phyloP scores from a whole-genome alignment of 495 filamentous ascomycete species.

The Aspergillus sclerotioniger region DNA sequence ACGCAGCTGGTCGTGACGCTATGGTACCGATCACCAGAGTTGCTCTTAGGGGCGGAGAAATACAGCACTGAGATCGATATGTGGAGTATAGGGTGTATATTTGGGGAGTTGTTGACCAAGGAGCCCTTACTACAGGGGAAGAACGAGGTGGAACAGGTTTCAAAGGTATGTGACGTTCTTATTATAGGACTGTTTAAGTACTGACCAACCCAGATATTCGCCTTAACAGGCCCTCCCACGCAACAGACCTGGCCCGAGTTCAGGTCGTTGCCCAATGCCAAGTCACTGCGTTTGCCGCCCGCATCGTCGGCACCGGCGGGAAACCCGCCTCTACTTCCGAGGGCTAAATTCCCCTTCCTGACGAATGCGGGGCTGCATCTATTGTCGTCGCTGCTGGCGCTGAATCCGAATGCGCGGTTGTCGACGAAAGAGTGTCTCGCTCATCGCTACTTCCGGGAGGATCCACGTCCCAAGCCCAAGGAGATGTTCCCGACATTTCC shows the following conservation, averaged over 20 bases:
- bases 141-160: slow-evolving; percentile 88
- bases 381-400: slow-evolving; percentile 63
- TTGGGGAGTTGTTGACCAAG: slow-evolving; percentile 84
- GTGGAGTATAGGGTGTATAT: slow-evolving; percentile 97
- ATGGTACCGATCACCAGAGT: slow-evolving; percentile 93
- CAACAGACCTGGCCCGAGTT: slow-evolving; percentile 85
- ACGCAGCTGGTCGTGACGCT: slow-evolving; percentile 95
- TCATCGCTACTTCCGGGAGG: slow-evolving; percentile 85
- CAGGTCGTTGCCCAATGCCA: slow-evolving; percentile 84
- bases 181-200: slow-evolving; percentile 3
- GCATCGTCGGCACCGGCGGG: slow-evolving; percentile 29
- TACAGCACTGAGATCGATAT: slow-evolving; percentile 84
- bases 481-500: slow-evolving; percentile 92
- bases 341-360: slow-evolving; percentile 76
- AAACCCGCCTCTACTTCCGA: slow-evolving; percentile 40
- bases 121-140: slow-evolving; percentile 86
- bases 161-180: slow-evolving; percentile 39
- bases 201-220: slow-evolving; percentile 64
- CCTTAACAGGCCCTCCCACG: slow-evolving; percentile 85
- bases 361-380: slow-evolving; percentile 72
- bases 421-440: slow-evolving; percentile 67
- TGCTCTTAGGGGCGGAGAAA: slow-evolving; percentile 75
- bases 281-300: slow-evolving; percentile 73
- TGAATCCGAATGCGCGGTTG: slow-evolving; percentile 73
- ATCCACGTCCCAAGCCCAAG: slow-evolving; percentile 80